phyloP scores from a whole-genome alignment of 208 protist species.

The Endotrypanum monterogeii region DNA sequence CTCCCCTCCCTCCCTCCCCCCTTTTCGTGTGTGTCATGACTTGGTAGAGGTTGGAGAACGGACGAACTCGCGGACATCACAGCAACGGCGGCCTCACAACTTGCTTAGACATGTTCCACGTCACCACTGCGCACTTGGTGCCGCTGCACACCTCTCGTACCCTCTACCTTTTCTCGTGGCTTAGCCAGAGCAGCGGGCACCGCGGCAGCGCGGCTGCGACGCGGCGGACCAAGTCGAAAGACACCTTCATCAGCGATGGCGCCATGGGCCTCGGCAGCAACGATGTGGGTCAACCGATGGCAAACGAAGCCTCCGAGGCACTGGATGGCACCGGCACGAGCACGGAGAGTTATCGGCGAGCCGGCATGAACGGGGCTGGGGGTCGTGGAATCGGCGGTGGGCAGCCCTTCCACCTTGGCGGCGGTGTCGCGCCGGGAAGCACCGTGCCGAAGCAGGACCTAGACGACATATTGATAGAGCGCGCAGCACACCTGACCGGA shows the following conservation, averaged over 20 bases:
- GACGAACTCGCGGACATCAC: background rate
- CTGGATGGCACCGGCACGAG: constrained; percentile 19
- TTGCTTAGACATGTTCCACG: background rate
- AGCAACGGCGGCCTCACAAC: background rate
- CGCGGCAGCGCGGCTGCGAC: constrained; percentile 24
- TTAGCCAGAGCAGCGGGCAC: constrained; percentile 24
- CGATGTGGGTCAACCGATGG: constrained; percentile 34
- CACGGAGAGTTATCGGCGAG: constrained; percentile 13
- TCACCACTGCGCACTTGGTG: background rate
- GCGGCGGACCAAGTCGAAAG: constrained; percentile 10
- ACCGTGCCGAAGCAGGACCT: constrained; percentile 38
- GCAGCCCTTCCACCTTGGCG: constrained; percentile 5
- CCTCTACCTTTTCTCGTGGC: constrained; percentile 23
- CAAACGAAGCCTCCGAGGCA: constrained; percentile 27
- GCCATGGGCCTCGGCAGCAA: constrained; percentile 30
- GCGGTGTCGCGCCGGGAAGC: constrained; percentile 20
- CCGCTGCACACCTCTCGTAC: constrained; percentile 11
- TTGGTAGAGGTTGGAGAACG: background rate
- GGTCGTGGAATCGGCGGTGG: constrained; percentile 2
- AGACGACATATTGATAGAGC: constrained; percentile 48
- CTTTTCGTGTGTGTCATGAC: background rate
- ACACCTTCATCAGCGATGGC: constrained; percentile 33
- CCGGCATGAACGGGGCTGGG: constrained; percentile 1
- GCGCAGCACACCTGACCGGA: constrained; percentile 32
- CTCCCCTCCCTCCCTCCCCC: background rate